Evolutionary conservation across 495 filamentous ascomycete genomes (phyloP).

Genomic region (Penicillium paradoxum): DNA sequence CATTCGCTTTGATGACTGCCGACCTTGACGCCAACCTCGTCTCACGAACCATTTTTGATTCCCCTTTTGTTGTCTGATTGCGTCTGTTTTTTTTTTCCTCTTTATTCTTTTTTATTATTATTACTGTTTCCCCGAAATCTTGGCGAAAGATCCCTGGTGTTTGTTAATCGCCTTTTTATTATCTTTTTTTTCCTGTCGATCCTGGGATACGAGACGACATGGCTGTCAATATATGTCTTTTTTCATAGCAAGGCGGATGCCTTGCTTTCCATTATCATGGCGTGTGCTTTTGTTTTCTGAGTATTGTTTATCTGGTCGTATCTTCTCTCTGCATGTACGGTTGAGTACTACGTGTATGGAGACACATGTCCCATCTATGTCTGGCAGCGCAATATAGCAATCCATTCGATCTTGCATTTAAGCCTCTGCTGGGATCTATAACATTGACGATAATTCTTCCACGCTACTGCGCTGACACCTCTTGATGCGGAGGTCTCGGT

Average conservation of each 20-base stretch:
- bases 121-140: neutral
- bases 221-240: conserved; percentile 29
- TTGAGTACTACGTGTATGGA: neutral
- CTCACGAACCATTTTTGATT: conserved; percentile 44
- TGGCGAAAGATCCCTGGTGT: conserved; percentile 20
- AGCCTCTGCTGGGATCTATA: neutral
- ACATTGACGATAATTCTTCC: neutral
- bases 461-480: too few relatives aligned
- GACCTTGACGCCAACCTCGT: conserved; percentile 39
- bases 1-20: conserved; percentile 30
- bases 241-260: conserved; percentile 13
- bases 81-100: conserved; percentile 20
- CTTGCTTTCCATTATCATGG: conserved; percentile 5
- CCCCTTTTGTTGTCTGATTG: conserved; percentile 39
- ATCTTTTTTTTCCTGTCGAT: conserved; percentile 13
- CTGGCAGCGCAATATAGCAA: neutral
- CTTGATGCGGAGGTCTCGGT: too few relatives aligned
- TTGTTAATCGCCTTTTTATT: conserved; percentile 19
- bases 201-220: conserved; percentile 18
- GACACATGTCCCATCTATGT: neutral
- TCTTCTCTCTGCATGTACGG: neutral
- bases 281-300: neutral
- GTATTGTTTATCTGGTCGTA: neutral
- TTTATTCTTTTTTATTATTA: conserved; percentile 11
- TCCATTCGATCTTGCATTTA: neutral